A percentile compares a stretch with the other conserved stretches of the same genome.
Conservation (phyloP, 257 asterid genomes). For the Forsythia suspensa region DNA sequence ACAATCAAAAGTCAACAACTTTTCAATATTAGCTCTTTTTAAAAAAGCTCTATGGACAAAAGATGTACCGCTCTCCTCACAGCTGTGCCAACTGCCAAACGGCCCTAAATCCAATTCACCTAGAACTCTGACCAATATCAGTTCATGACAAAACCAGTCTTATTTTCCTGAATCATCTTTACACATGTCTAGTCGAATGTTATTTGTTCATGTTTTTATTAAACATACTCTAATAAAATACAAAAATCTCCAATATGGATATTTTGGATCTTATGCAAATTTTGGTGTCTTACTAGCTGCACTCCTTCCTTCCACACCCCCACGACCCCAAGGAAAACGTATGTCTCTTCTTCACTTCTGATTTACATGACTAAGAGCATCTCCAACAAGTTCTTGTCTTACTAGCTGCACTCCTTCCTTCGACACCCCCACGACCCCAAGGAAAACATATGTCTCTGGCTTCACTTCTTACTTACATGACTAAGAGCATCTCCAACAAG, state of each 20-base stretch:
- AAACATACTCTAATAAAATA: background rate
- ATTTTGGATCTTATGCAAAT: background rate
- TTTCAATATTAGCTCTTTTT: too few species aligned
- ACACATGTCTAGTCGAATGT: background rate
- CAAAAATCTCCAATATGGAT: background rate
- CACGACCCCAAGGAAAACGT: background rate
- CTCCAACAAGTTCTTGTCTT: background rate
- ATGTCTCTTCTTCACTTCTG: background rate
- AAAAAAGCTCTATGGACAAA: too few species aligned
- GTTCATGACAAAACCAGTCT: background rate
- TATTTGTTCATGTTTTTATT: background rate
- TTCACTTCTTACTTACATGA: too few species aligned
- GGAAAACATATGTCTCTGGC: background rate
- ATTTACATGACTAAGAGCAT: background rate
- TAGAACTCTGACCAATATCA: background rate
- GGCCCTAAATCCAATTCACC: too few species aligned
- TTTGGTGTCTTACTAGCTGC: background rate
- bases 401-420: background rate
- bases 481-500: too few species aligned
- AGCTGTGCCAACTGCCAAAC: too few species aligned
- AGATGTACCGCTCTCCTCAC: too few species aligned
- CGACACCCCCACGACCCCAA: background rate
- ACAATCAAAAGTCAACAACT: too few species aligned
- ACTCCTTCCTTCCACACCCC: background rate
- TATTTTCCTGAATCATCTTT: background rate